Evolutionary conservation across 306 rosid genomes (phyloP).

Genomic region (Quercus parvula): DNA sequence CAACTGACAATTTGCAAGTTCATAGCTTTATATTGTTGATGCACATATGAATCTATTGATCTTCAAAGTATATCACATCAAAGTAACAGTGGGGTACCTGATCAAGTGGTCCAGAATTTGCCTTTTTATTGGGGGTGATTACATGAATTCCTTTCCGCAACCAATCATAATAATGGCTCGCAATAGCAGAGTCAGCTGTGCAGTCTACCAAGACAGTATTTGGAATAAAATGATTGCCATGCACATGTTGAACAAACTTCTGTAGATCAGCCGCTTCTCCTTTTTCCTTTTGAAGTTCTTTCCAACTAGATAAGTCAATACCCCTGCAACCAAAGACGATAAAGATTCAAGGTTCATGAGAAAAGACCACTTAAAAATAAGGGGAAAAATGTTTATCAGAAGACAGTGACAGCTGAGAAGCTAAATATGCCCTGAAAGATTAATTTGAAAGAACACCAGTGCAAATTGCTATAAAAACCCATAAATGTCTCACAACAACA

Average conservation of each 20-base stretch:
- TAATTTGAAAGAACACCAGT: not conserved
- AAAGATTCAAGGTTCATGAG: conserved; percentile 1
- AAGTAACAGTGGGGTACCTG: conserved; percentile 50
- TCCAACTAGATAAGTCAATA: conserved; percentile 78
- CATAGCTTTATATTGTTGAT: not conserved
- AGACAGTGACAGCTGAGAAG: not conserved
- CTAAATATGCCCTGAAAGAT: not conserved
- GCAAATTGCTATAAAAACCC: not conserved
- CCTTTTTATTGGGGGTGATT: conserved; percentile 93
- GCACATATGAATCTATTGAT: not conserved
- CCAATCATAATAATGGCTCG: conserved; percentile 87
- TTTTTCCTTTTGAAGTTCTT: conserved; percentile 56
- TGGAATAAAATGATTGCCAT: conserved; percentile 92
- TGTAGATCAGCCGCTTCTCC: conserved; percentile 75
- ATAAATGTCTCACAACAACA: not conserved
- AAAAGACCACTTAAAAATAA: not conserved
- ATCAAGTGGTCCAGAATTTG: conserved; percentile 97
- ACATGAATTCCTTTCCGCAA: conserved; percentile 90
- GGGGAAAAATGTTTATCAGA: not conserved
- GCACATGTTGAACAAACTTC: conserved; percentile 77
- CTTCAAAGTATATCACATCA: conserved; percentile 13
- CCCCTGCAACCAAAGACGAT: conserved; percentile 54
- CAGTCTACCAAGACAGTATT: conserved; percentile 92
- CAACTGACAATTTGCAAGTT: not conserved
- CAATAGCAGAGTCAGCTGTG: conserved; percentile 82